Conservation (phyloP, 345 rosid genomes). For the Erysimum cheiranthoides region DNA sequence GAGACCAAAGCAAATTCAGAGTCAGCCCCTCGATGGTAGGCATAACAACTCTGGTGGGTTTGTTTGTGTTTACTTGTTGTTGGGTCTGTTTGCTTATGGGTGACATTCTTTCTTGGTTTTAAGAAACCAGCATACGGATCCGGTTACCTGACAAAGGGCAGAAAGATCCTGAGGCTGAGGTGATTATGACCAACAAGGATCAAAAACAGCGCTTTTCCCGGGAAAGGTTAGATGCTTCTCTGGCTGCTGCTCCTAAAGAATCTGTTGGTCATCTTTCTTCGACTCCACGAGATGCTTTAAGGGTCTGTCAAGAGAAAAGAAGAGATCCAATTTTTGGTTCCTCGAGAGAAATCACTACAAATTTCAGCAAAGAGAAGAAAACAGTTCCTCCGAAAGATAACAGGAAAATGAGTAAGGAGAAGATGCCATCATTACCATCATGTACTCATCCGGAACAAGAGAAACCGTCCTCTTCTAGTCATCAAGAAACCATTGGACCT, state of each 20-base stretch:
- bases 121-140: slow-evolving; percentile 63
- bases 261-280: slow-evolving; percentile 41
- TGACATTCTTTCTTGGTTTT: slow-evolving; percentile 55
- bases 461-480: slow-evolving; percentile 7
- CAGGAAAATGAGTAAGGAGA: not conserved
- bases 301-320: slow-evolving; percentile 36
- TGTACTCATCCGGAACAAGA: not conserved
- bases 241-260: slow-evolving; percentile 35
- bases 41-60: slow-evolving; percentile 63
- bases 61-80: slow-evolving; percentile 52
- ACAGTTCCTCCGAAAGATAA: not conserved
- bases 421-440: not conserved
- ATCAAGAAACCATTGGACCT: not conserved
- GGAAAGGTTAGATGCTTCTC: slow-evolving; percentile 40
- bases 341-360: not conserved
- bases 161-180: slow-evolving; percentile 47
- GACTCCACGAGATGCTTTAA: slow-evolving; percentile 16
- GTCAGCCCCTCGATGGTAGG: slow-evolving; percentile 45
- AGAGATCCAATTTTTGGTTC: not conserved
- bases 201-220: slow-evolving; percentile 36
- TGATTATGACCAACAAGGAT: slow-evolving; percentile 49
- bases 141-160: slow-evolving; percentile 59
- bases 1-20: slow-evolving; percentile 43
- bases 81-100: slow-evolving; percentile 54
- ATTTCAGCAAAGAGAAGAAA: slow-evolving; percentile 25